Evolutionary conservation across 345 rosid species (phyloP), one percentile per base, ranked within the genome.

Genomic region (Ricinus communis): DNA sequence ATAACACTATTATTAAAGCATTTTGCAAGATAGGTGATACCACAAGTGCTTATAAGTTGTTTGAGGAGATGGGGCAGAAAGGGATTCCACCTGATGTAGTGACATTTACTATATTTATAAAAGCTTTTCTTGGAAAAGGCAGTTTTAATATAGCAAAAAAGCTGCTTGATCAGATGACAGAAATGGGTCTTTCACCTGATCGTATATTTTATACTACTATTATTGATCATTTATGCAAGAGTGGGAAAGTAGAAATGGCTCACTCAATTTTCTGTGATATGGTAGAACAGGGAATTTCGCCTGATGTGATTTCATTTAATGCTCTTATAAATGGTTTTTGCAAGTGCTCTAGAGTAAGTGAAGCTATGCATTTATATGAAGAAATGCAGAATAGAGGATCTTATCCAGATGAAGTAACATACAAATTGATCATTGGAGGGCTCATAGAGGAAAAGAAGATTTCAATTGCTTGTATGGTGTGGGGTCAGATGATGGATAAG

Each of bases 401-500:
- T 43, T 79, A 76, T 83, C 98, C 99, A 12, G 98, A 95, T 62
- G 88, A 89, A 72, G 82, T 85, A 41, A 92, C 98, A 53, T 95
- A 85, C 72, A 92, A 90, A 75, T 85, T 95, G 84, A 81, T 95
- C 57, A 88, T 95, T 74, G 80, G 87, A 73, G 93, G 94, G 56
- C 98, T 92, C 65, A 52, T 92, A 57, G 74, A 76, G 74, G 93
- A 86, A 77, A 88, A 84, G 71, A 84, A 86, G 62, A 46, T 88
- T 64, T 70, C 87, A 33, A 36, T 65, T 53, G 99, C 98, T 74
- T 89, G 85, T 84, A 82, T 71, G 77, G 74, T 92, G 71, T 95
- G 99, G 99, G 98, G 91, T 86, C 85, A 87, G 82, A 95, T 95
- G 99, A 95, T 95, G 99, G 96, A 95, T 79, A 90, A 82, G 78